phyloP scores from a whole-genome alignment of 2,329 filamentous ascomycete species.

The Hypoxylon sp. region DNA sequence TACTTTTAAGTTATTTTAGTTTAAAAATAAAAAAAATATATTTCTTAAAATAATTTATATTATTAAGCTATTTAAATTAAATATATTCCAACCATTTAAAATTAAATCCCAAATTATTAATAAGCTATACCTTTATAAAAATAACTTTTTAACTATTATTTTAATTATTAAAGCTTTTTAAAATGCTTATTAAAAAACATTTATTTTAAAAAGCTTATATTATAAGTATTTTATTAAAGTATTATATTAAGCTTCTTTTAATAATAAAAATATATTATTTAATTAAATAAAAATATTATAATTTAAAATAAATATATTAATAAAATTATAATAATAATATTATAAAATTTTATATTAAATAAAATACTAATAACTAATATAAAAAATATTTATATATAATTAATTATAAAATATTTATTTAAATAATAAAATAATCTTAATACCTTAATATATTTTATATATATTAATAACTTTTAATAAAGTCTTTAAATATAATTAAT shows the following conservation, averaged over 20 bases:
- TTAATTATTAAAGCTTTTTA: neutral
- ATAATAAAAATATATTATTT: neutral
- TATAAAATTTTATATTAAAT: neutral
- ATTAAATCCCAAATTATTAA: no score
- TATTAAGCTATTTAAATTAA: neutral
- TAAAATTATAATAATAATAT: slow-evolving; percentile 1
- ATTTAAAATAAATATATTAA: neutral
- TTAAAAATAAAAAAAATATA: neutral
- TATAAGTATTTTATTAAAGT: neutral
- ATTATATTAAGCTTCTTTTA: neutral
- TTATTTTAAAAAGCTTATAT: neutral
- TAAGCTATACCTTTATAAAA: no score
- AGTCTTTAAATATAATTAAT: no score
- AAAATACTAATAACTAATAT: neutral
- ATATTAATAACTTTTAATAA: no score
- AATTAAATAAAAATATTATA: neutral
- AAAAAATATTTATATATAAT: neutral
- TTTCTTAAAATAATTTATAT: neutral
- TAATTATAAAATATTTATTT: neutral
- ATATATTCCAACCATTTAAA: no score
- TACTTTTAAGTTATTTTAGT: no score
- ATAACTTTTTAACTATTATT: neutral
- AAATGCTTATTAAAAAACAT: neutral
- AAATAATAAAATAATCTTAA: no score
- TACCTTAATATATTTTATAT: no score